Base-by-base conservation (phyloP, 768 basidiomycete genomes). In the Russula foetens region DNA sequence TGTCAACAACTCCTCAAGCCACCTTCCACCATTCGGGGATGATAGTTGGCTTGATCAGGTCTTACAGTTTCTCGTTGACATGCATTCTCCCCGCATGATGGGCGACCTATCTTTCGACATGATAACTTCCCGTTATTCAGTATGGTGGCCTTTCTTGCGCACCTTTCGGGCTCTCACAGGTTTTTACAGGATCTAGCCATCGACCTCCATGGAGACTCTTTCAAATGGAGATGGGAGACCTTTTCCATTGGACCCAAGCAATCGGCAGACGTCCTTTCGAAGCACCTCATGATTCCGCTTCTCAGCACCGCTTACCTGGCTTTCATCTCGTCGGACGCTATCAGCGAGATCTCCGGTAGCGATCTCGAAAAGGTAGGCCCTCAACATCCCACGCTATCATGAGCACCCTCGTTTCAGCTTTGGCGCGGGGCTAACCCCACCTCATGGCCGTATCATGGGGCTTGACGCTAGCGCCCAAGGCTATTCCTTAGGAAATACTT, bases 161-260 rank as follows among this genome's bases (percentile, higher is more conserved):
- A 52, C 67, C 66, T 57, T 67, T 43, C 43, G 41, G 56, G 19
- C 60, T 31, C 49, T 63, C 60, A 63, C 46, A 17, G 4, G 14
- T 49, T 48, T n/a, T 56, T 57, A 51, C 47, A 92, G 89, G 89
- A 92, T 69, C 67, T 87, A 26, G 80, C 86, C 4, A 77, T 89
- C 59, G 77, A 80, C 66, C 64, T 90, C 35, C 80, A 81, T 66
- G 81, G 76, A 61, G 78, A 79, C 24, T 69, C 73, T 9, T 86
- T 88, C 72, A 84, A 81, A 75, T 92, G 88, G 88, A 77, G 80
- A 74, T 92, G 90, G 90, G 87, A 91, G 71, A 79, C 84, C 17
- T 81, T 78, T 70, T 80, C 78, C 64, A 69, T 87, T 39, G 86
- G 88, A 8, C 75, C 83, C 69, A 84, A 77, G 70, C 66, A 72